Percentiles rank a stretch among this genome's conserved stretches.
phyloP scores from a whole-genome alignment of 176 grass and related monocot genomes.

The sorghum (Sorghum bicolor) region DNA sequence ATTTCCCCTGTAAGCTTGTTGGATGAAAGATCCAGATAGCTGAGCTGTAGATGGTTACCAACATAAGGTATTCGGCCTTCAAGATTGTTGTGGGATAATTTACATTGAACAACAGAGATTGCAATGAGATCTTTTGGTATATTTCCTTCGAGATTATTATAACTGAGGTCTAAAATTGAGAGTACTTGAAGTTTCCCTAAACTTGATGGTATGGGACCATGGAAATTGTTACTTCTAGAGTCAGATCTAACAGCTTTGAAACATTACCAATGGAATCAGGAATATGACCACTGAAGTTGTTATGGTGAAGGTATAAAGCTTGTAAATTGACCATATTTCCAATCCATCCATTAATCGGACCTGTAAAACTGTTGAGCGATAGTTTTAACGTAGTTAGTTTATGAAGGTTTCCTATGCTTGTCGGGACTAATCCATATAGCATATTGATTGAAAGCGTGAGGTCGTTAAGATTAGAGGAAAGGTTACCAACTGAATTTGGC shows the following conservation, averaged over 20 bases:
- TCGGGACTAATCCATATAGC: conserved; percentile 23
- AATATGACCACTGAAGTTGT: conserved; percentile 28
- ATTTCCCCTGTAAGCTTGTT: conserved; percentile 48
- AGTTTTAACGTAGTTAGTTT: conserved; percentile 23
- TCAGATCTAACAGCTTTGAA: conserved; percentile 20
- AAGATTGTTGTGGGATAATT: conserved; percentile 15
- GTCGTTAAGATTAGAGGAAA: conserved; percentile 2
- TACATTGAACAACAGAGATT: not conserved
- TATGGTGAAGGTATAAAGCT: conserved; percentile 12
- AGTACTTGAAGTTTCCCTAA: conserved; percentile 29
- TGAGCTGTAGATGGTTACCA: conserved; percentile 21
- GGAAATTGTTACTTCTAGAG: conserved; percentile 29
- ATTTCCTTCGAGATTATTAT: conserved; percentile 24
- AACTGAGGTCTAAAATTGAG: not conserved
- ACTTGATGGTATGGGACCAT: conserved; percentile 33
- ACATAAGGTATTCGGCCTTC: conserved; percentile 12
- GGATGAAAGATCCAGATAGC: conserved; percentile 25
- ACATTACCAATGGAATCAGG: conserved; percentile 42
- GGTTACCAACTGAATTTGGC: conserved; percentile 31
- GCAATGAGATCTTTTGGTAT: conserved; percentile 3
- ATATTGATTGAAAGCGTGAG: conserved; percentile 8
- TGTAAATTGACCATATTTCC: conserved; percentile 16
- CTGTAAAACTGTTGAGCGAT: not conserved
- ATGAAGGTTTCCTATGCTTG: conserved; percentile 35
- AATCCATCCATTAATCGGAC: conserved; percentile 21